Evolutionary conservation across 2,329 filamentous ascomycete genomes (phyloP).

Genomic region (Nigrospora sphaerica): DNA sequence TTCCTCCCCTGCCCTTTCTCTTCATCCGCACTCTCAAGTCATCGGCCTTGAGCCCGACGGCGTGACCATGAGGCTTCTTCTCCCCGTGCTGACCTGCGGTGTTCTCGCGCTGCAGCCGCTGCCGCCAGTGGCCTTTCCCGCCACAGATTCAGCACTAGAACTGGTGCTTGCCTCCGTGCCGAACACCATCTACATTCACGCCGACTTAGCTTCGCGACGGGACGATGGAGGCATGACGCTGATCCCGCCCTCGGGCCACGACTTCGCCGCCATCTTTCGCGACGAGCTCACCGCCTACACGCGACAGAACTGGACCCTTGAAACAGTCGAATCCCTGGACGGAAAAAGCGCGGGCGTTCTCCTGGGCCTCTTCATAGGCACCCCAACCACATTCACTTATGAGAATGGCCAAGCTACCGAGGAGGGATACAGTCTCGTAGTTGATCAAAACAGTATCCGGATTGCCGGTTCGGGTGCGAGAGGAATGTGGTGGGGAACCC

Average conservation of each 20-base stretch:
- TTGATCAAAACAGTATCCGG: slow-evolving; percentile 23
- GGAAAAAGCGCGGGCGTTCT: slow-evolving; percentile 30
- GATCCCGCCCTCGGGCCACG: slow-evolving; percentile 40
- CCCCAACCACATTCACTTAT: slow-evolving; percentile 28
- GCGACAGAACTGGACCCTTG: slow-evolving; percentile 31
- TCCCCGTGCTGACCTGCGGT: background rate
- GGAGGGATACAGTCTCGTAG: slow-evolving; percentile 40
- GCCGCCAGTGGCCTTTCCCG: background rate
- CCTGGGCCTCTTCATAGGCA: slow-evolving; percentile 25
- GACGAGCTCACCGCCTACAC: slow-evolving; percentile 34
- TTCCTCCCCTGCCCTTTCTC: no score
- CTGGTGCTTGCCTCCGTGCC: background rate
- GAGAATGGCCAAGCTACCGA: slow-evolving; percentile 37
- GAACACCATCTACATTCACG: slow-evolving; percentile 32
- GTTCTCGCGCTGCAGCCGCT: background rate
- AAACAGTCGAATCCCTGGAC: slow-evolving; percentile 26
- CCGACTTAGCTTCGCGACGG: slow-evolving; percentile 25
- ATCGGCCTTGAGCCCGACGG: no score
- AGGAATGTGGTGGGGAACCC: slow-evolving; percentile 39
- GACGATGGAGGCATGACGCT: slow-evolving; percentile 40
- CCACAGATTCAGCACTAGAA: background rate
- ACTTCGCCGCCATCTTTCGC: slow-evolving; percentile 39
- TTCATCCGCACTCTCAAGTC: no score
- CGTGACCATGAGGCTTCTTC: background rate
- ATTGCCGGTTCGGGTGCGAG: slow-evolving; percentile 34